These are phyloP conservation scores for Orbilia blumenaviensis DNA, from an alignment of 2,329 filamentous ascomycete genomes.

Conservation along the genomic window DNA sequence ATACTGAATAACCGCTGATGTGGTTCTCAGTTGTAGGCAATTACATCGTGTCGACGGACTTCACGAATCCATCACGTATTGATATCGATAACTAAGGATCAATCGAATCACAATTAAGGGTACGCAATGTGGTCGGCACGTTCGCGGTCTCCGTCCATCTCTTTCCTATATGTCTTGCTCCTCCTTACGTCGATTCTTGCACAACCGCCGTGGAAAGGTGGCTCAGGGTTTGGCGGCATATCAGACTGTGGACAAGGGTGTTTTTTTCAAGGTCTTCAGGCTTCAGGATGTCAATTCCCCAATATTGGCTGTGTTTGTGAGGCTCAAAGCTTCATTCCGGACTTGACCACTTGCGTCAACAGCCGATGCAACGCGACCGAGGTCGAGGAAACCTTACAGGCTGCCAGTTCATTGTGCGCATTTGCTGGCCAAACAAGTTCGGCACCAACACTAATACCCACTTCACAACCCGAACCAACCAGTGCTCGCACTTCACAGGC, in stretches of 20 bases:
- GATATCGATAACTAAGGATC: no score
- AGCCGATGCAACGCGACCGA: constrained; percentile 21
- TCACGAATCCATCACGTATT: no score
- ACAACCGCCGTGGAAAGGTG: constrained; percentile 4
- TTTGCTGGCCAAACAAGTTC: background rate
- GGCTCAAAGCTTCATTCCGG: background rate
- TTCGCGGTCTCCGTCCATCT: no score
- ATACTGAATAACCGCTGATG: background rate
- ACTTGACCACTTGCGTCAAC: constrained; percentile 3
- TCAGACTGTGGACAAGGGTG: constrained; percentile 18
- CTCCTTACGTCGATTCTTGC: background rate
- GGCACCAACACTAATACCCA: no score
- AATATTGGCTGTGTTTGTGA: constrained; percentile 3
- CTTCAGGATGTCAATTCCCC: constrained; percentile 8
- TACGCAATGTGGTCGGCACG: no score
- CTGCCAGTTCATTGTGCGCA: background rate
- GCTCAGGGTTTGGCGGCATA: background rate
- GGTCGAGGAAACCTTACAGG: background rate
- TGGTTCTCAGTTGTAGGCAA: no score
- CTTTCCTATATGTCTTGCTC: background rate
- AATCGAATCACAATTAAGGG: no score
- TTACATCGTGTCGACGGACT: no score
- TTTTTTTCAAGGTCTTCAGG: constrained; percentile 2
- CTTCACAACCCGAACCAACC: no score
- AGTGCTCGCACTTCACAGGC: background rate